Base-by-base conservation (phyloP, 495 filamentous ascomycete species). In the Podospora tetraspora region DNA sequence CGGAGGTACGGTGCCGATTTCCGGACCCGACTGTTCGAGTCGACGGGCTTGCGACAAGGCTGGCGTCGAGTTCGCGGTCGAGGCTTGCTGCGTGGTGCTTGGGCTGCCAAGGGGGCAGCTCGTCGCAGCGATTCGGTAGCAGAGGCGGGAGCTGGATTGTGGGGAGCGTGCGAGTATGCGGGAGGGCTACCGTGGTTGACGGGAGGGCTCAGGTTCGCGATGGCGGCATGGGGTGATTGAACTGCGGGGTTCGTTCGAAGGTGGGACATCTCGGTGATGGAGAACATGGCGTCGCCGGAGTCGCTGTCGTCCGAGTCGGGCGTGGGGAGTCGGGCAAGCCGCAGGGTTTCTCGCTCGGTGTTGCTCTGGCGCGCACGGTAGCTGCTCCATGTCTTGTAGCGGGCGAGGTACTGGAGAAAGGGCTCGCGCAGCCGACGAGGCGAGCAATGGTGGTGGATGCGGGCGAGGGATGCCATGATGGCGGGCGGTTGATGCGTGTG, bases 231-330 rank as follows among this genome's bases (percentile, higher is more conserved):
- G 0, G 6, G 22, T 19, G 21, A 59, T 27, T 59, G 58, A 19
- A 25, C 11, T 25, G 12, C 11, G 24, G 25, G 64, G 25, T 34
- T 11, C 5, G 34, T 12, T 34, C 25, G n/a, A 6, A 23, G 9
- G 23, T 22, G 52, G n/a, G 58, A 22, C 19, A 25, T 57, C 27
- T 12, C 13, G 30, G 27, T 21, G 30, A n/a, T 19, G 12, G 59
- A 57, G 22, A 16, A 34, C n/a, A 60, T 24, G 9, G 22, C 12
- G 37, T 64, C n/a, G 62, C 30, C 23, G 1, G 13, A 10, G 21
- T 34, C 29, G 64, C 21, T 12, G 56, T 29, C 43, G 37, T 27
- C 59, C 19, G 64, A 66, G 12, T 66, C 64, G 11, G 64, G 64
- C 13, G 64, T 66, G 11, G 64, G 64, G 13, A 66, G 57, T 3